These are phyloP conservation scores for Daedaleopsis sinensis DNA, from an alignment of 768 basidiomycete genomes.

Conservation along the genomic window DNA sequence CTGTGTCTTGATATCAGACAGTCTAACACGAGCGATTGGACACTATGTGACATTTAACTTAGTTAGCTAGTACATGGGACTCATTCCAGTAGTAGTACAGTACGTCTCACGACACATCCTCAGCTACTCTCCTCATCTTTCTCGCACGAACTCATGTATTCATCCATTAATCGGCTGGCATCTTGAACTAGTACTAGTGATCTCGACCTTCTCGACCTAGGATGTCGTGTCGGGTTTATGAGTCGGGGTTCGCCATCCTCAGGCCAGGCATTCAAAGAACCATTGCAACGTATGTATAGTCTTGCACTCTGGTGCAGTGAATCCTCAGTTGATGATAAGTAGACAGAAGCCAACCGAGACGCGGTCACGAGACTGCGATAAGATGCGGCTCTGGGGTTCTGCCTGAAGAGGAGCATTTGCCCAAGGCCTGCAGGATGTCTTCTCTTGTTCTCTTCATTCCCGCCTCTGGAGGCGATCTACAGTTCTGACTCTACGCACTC, in stretches of 20 bases:
- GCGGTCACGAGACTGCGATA: not conserved
- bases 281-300: no score
- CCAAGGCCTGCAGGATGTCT: no score
- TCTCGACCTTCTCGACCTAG: no score
- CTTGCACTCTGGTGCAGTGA: no score
- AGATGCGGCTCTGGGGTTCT: not conserved
- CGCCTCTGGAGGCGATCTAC: not conserved
- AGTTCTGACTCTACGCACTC: not conserved
- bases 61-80: not conserved
- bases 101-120: not conserved
- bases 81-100: not conserved
- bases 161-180: no score
- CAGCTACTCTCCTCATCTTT: not conserved
- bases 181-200: no score
- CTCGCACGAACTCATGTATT: no score
- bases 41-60: not conserved
- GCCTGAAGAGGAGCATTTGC: no score
- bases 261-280: no score
- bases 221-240: no score
- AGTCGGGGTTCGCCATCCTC: no score
- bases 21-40: not conserved
- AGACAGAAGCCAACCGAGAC: not conserved
- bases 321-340: no score
- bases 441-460: not conserved
- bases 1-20: not conserved